These are phyloP conservation scores for Pseudogymnoascus sp. DNA, from an alignment of 2,329 filamentous ascomycete species.

Conservation along the genomic window DNA sequence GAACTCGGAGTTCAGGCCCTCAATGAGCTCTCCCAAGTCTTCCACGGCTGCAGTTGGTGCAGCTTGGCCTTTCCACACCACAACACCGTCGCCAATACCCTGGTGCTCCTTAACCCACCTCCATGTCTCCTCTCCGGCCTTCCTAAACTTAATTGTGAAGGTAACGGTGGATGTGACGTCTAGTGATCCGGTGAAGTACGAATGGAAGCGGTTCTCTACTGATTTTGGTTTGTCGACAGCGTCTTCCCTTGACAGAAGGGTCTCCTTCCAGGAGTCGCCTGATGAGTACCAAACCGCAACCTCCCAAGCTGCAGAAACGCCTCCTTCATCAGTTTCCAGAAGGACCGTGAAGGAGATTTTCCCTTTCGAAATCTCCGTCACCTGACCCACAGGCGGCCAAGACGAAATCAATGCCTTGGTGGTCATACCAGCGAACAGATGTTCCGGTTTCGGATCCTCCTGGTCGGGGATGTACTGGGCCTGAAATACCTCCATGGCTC, in stretches of 20 bases:
- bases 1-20: slow-evolving; percentile 49
- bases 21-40: slow-evolving; percentile 42
- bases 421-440: slow-evolving; percentile 26
- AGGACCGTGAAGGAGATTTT: slow-evolving; percentile 59
- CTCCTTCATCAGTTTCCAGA: slow-evolving; percentile 55
- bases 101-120: slow-evolving; percentile 63
- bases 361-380: slow-evolving; percentile 50
- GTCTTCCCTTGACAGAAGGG: slow-evolving; percentile 25
- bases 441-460: slow-evolving; percentile 32
- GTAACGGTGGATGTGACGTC: slow-evolving; percentile 42
- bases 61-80: slow-evolving; percentile 43
- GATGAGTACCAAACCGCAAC: slow-evolving; percentile 66
- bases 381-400: slow-evolving; percentile 69
- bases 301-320: slow-evolving; percentile 57
- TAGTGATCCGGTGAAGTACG: slow-evolving; percentile 50
- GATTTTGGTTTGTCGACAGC: neutral
- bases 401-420: slow-evolving; percentile 46
- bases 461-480: slow-evolving; percentile 27
- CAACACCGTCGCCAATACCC: slow-evolving; percentile 54
- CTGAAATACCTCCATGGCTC: slow-evolving; percentile 27
- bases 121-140: slow-evolving; percentile 49
- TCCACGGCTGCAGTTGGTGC: slow-evolving; percentile 18
- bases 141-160: slow-evolving; percentile 68
- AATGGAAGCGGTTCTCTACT: slow-evolving; percentile 13
- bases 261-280: slow-evolving; percentile 50